Conservation (phyloP, 495 filamentous ascomycete genomes). For the Xylaria sp. region DNA sequence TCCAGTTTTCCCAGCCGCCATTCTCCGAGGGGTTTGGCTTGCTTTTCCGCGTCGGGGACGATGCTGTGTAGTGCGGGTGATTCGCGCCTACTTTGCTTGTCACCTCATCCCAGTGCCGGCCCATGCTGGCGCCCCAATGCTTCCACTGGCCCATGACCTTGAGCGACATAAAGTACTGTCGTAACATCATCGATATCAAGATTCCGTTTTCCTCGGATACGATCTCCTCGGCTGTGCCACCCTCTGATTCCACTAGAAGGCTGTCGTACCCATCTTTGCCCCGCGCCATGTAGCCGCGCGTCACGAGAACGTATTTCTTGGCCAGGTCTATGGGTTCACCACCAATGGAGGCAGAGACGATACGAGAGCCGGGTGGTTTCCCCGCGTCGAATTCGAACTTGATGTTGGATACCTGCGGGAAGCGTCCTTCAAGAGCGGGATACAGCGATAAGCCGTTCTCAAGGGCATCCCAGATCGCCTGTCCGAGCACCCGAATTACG, state of each 20-base stretch:
- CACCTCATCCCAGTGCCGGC: slow-evolving; percentile 67
- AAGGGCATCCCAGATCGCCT: slow-evolving; percentile 73
- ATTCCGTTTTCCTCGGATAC: slow-evolving; percentile 86
- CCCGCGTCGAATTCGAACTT: slow-evolving; percentile 70
- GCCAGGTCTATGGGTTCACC: slow-evolving; percentile 64
- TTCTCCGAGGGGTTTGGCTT: slow-evolving; percentile 29
- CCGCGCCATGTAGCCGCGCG: slow-evolving; percentile 83
- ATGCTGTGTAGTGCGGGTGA: slow-evolving; percentile 46
- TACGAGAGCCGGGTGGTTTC: slow-evolving; percentile 63
- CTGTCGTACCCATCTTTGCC: slow-evolving; percentile 86
- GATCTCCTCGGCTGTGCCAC: slow-evolving; percentile 75
- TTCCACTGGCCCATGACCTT: slow-evolving; percentile 80
- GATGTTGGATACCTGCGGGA: slow-evolving; percentile 85
- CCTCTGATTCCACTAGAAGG: slow-evolving; percentile 71
- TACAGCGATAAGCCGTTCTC: slow-evolving; percentile 83
- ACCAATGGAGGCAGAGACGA: slow-evolving; percentile 66
- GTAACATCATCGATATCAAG: slow-evolving; percentile 80
- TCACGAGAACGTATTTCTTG: slow-evolving; percentile 71
- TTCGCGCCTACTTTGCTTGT: slow-evolving; percentile 59
- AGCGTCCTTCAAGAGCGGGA: slow-evolving; percentile 82
- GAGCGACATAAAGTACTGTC: slow-evolving; percentile 87
- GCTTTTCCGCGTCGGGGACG: slow-evolving; percentile 38
- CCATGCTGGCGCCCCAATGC: slow-evolving; percentile 63
- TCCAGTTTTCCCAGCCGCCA: slow-evolving; percentile 50
- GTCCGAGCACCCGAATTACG: slow-evolving; percentile 70